phyloP scores from a whole-genome alignment of 805 yeast species.

The Nakazawaea pomicola region DNA sequence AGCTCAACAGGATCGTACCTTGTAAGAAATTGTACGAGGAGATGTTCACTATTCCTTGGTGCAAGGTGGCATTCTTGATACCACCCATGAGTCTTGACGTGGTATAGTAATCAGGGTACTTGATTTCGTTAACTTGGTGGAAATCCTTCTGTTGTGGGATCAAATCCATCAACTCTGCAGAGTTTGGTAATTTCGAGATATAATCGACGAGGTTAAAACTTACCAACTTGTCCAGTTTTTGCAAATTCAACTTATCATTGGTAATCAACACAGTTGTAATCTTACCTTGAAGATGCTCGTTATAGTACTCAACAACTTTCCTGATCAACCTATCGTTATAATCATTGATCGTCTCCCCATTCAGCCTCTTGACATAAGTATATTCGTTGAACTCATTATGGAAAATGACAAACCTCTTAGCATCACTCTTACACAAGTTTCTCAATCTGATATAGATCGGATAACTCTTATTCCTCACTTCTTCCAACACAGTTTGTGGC shows the following conservation, averaged over 20 bases:
- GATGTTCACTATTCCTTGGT: slow-evolving; percentile 78
- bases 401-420: slow-evolving; percentile 82
- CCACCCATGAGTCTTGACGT: slow-evolving; percentile 88
- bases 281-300: slow-evolving; percentile 52
- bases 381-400: slow-evolving; percentile 85
- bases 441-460: slow-evolving; percentile 86
- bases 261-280: slow-evolving; percentile 58
- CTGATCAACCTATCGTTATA: slow-evolving; percentile 90
- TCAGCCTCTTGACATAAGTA: slow-evolving; percentile 59
- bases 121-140: slow-evolving; percentile 41
- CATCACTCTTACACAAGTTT: slow-evolving; percentile 66
- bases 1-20: slow-evolving; percentile 69
- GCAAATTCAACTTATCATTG: slow-evolving; percentile 69
- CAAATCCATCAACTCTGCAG: slow-evolving; percentile 71
- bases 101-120: slow-evolving; percentile 74
- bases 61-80: slow-evolving; percentile 75
- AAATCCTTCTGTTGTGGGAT: slow-evolving; percentile 51
- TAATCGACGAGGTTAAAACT: slow-evolving; percentile 64
- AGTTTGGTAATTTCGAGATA: slow-evolving; percentile 62
- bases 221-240: slow-evolving; percentile 49
- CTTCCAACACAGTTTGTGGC: slow-evolving; percentile 95
- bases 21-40: slow-evolving; percentile 86
- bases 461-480: slow-evolving; percentile 79
- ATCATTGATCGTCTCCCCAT: slow-evolving; percentile 76
- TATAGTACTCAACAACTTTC: slow-evolving; percentile 66